These are phyloP conservation scores for Fusarium duplospermum DNA, from an alignment of 2,329 filamentous ascomycete species.

Conservation along the genomic window DNA sequence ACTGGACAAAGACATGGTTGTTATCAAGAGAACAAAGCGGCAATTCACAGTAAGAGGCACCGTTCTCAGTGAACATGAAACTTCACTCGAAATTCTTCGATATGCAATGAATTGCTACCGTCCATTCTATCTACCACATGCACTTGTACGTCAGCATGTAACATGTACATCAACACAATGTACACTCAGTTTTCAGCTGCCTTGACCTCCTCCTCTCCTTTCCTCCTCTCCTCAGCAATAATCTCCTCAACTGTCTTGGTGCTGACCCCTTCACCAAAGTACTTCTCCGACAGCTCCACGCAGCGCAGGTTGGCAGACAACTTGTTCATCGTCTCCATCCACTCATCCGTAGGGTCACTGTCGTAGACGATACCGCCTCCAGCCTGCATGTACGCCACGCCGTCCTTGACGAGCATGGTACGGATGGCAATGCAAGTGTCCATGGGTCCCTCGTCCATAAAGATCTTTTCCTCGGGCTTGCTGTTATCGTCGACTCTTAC, in stretches of 20 bases:
- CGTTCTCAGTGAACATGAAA: background rate
- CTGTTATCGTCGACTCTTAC: constrained; percentile 70
- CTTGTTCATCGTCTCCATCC: constrained; percentile 97
- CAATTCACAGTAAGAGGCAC: background rate
- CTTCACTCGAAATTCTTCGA: background rate
- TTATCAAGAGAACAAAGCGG: background rate
- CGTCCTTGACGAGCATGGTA: constrained; percentile 95
- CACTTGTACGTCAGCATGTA: background rate
- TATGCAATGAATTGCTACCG: background rate
- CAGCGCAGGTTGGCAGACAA: constrained; percentile 63
- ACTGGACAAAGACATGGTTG: background rate
- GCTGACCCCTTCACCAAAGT: constrained; percentile 41
- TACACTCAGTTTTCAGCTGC: constrained; percentile 17
- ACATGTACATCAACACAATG: background rate
- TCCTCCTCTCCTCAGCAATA: constrained; percentile 42
- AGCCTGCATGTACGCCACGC: constrained; percentile 90
- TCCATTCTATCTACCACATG: background rate
- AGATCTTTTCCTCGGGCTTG: constrained; percentile 48
- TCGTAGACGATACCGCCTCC: constrained; percentile 94
- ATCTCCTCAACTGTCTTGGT: constrained; percentile 44
- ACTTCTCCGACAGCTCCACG: constrained; percentile 42
- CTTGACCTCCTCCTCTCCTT: constrained; percentile 43
- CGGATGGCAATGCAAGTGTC: constrained; percentile 85
- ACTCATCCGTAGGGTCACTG: constrained; percentile 90
- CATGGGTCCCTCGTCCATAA: constrained; percentile 81